Evolutionary conservation across 2,329 filamentous ascomycete genomes (phyloP).

Genomic region (Pseudocercospora vitis): DNA sequence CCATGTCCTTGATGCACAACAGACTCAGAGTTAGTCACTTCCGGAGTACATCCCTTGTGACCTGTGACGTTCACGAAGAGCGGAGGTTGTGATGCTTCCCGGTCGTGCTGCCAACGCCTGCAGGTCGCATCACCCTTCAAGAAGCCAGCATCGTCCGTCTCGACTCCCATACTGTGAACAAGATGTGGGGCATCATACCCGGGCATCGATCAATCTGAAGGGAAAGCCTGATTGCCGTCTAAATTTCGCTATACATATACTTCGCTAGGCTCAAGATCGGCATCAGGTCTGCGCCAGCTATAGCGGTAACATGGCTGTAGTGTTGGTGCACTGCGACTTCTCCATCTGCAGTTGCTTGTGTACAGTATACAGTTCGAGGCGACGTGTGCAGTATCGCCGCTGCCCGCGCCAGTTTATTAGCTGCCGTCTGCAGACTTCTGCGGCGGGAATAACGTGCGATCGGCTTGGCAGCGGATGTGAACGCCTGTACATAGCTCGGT

Average conservation of each 20-base stretch:
- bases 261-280: slow-evolving; percentile 4
- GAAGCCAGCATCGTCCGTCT: too few species aligned
- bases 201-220: too few species aligned
- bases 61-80: not conserved
- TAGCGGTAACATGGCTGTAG: not conserved
- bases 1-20: slow-evolving; percentile 8
- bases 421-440: not conserved
- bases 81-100: not conserved
- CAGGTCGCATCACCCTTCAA: too few species aligned
- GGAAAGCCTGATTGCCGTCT: slow-evolving; percentile 3
- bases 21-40: slow-evolving; percentile 7
- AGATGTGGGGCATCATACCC: too few species aligned
- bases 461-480: slow-evolving; percentile 1
- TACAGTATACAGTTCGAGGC: not conserved
- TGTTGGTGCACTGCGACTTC: not conserved
- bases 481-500: not conserved
- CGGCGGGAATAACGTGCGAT: slow-evolving; percentile 9
- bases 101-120: not conserved
- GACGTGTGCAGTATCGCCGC: not conserved
- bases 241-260: slow-evolving; percentile 6
- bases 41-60: slow-evolving; percentile 4
- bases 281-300: not conserved
- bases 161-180: too few species aligned
- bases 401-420: not conserved
- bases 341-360: slow-evolving; percentile 1